A percentile compares a stretch with the other conserved stretches of the same genome.
Evolutionary conservation across 352 stramenopile species (phyloP).

Genomic region (Phytophthora ohioensis): DNA sequence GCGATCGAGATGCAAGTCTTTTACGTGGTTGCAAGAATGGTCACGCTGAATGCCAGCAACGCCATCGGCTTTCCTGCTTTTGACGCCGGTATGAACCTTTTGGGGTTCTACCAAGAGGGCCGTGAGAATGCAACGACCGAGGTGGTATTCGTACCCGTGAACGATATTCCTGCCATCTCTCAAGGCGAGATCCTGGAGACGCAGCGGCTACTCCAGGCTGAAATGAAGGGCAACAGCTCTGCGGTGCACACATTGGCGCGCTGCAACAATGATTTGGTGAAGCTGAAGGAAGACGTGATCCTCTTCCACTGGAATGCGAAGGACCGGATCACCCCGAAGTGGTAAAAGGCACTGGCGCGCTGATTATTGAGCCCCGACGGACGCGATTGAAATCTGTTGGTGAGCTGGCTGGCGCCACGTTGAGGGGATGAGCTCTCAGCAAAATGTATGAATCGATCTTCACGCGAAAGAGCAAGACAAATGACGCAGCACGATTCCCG

Average conservation of each 20-base stretch:
- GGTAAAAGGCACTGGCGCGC: conserved; percentile 28
- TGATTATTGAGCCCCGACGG: conserved; percentile 1
- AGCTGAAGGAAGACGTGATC: conserved; percentile 89
- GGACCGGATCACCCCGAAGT: conserved; percentile 58
- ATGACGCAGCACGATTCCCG: conserved; percentile 12
- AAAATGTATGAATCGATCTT: conserved; percentile 10
- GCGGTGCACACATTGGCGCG: conserved; percentile 74
- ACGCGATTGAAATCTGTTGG: conserved; percentile 1
- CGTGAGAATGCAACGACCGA: conserved; percentile 80
- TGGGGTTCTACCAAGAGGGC: conserved; percentile 86
- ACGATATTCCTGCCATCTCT: conserved; percentile 77
- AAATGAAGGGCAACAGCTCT: conserved; percentile 79
- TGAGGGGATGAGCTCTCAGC: conserved; percentile 2
- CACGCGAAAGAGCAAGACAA: conserved; percentile 2
- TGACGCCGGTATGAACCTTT: conserved; percentile 69
- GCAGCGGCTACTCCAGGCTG: conserved; percentile 67
- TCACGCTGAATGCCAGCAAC: conserved; percentile 74
- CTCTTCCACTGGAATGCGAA: conserved; percentile 89
- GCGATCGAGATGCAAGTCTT: conserved; percentile 88
- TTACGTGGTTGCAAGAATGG: conserved; percentile 82
- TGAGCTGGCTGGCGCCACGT: not conserved
- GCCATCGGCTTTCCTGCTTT: conserved; percentile 84
- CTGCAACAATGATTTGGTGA: conserved; percentile 86
- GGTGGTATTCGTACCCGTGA: conserved; percentile 83
- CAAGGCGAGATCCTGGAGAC: conserved; percentile 75